These are phyloP conservation scores for Cladophialophora exuberans DNA, from an alignment of 2,329 filamentous ascomycete species.

Conservation along the genomic window DNA sequence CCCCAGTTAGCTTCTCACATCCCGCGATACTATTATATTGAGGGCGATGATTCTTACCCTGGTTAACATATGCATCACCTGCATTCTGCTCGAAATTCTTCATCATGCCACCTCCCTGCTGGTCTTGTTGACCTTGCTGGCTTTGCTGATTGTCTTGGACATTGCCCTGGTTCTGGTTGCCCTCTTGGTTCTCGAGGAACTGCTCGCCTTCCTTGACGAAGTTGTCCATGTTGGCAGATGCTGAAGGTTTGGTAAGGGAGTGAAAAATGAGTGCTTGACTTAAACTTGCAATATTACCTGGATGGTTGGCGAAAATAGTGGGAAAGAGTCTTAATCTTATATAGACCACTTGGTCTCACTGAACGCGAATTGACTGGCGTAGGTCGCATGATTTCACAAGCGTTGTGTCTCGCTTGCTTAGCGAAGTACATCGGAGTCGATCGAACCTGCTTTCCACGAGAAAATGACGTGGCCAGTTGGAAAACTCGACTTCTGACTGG, in stretches of 20 bases:
- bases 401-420: no score
- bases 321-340: neutral
- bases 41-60: neutral
- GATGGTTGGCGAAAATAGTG: neutral
- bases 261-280: no score
- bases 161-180: neutral
- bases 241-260: neutral
- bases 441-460: neutral
- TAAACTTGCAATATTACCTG: no score
- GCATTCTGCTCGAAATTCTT: constrained; percentile 14
- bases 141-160: neutral
- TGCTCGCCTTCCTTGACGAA: constrained; percentile 6
- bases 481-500: neutral
- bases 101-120: neutral
- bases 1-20: no score
- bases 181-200: constrained; percentile 2
- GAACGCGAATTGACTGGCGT: no score
- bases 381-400: neutral
- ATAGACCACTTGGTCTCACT: neutral
- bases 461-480: neutral
- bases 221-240: neutral
- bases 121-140: constrained; percentile 1
- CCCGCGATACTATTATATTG: neutral
- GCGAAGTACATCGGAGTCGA: no score
- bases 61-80: constrained; percentile 10